phyloP scores from a whole-genome alignment of 371 early-diverging fungal genomes.

The Cokeromyces recurvatus region DNA sequence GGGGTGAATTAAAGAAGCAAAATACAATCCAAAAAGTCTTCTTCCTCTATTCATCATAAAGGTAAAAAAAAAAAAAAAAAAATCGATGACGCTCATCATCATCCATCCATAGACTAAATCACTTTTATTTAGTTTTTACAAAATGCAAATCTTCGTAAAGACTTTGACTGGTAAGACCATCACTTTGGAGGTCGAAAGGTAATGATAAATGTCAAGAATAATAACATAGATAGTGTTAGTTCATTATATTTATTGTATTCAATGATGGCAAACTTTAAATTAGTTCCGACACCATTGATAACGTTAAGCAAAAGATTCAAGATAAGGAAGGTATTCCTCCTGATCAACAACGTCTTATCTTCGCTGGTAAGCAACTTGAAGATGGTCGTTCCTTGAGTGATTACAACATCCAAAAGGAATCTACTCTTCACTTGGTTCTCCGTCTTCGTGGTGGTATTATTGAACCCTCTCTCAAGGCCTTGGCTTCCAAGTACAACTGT shows the following conservation, averaged over 20 bases:
- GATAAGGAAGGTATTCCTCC: conserved; percentile 98
- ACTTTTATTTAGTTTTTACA: conserved; percentile 14
- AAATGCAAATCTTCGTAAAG: conserved; percentile 81
- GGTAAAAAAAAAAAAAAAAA: conserved; percentile 2
- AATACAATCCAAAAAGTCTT: neutral
- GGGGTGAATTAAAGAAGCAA: too few species aligned
- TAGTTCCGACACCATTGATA: conserved; percentile 89
- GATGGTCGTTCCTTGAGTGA: conserved; percentile 91
- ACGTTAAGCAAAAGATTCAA: conserved; percentile 98
- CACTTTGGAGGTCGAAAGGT: conserved; percentile 94
- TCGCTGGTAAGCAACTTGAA: conserved; percentile 99
- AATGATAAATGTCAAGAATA: neutral
- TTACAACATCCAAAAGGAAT: conserved; percentile 95
- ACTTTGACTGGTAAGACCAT: conserved; percentile 85
- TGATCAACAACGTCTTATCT: conserved; percentile 99
- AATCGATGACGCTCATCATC: conserved; percentile 1
- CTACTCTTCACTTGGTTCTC: conserved; percentile 97
- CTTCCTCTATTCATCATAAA: conserved; percentile 29
- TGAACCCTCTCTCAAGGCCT: conserved; percentile 94
- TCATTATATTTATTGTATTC: too few species aligned
- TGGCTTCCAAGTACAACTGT: conserved; percentile 99
- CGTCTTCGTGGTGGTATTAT: conserved; percentile 97
- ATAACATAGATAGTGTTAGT: too few species aligned
- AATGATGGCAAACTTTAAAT: conserved; percentile 88
- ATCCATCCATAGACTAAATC: conserved; percentile 25